Conservation (phyloP, 331 rosid genomes). For the Prunus yedoensis region DNA sequence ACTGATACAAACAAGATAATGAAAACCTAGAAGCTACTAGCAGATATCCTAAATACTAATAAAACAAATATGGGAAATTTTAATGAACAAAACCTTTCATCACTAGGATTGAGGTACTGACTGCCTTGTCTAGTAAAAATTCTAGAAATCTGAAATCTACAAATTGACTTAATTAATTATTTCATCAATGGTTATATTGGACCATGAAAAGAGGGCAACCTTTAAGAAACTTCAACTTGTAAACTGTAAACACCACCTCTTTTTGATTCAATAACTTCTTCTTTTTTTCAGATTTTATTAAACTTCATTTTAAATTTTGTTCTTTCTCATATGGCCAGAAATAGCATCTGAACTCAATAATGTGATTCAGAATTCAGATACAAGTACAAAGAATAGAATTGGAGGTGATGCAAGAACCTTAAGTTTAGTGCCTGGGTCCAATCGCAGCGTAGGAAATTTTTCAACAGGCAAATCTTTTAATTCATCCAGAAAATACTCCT, state of each 20-base stretch:
- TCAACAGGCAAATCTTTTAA: slow-evolving; percentile 77
- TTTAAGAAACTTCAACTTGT: neutral
- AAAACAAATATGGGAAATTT: neutral
- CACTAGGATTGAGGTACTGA: neutral
- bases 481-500: slow-evolving; percentile 73
- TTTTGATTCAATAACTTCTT: neutral
- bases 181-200: neutral
- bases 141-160: neutral
- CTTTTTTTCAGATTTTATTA: no score
- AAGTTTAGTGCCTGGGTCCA: slow-evolving; percentile 50
- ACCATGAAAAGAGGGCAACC: neutral
- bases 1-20: neutral
- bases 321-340: neutral
- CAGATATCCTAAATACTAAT: neutral
- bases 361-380: neutral
- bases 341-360: neutral
- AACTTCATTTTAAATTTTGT: neutral
- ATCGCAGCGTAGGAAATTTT: slow-evolving; percentile 50
- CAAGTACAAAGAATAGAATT: neutral
- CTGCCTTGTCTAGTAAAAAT: neutral
- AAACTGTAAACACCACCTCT: neutral
- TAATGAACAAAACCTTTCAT: neutral
- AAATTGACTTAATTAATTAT: neutral
- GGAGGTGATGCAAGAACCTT: slow-evolving; percentile 48
- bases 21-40: neutral